phyloP scores from a whole-genome alignment of 2,329 filamentous ascomycete genomes.

The Colletotrichum nymphaeae region DNA sequence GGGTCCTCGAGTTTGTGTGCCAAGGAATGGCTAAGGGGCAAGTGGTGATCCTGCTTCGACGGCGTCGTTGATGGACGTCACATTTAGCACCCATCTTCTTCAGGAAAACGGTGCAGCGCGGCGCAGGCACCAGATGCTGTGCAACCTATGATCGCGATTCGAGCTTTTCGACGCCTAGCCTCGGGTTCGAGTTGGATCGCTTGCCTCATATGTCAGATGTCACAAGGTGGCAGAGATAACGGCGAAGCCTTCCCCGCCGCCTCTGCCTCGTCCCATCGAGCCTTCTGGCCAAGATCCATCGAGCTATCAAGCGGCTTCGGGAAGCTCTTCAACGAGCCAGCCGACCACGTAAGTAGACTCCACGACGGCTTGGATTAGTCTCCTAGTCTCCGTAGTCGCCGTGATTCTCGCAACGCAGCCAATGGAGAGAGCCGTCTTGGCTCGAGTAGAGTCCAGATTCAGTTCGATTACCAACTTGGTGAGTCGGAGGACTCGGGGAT shows the following conservation, averaged over 20 bases:
- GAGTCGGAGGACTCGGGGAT: neutral
- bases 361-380: slow-evolving; percentile 11
- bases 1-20: neutral
- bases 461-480: neutral
- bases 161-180: neutral
- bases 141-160: neutral
- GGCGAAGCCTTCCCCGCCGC: neutral
- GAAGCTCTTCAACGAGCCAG: neutral
- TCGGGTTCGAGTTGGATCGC: neutral
- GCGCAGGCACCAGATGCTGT: neutral
- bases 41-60: slow-evolving; percentile 5
- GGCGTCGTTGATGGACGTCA: neutral
- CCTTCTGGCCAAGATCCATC: neutral
- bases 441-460: neutral
- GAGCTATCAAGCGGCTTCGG: neutral
- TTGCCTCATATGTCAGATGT: neutral
- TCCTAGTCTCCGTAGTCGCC: slow-evolving; percentile 17
- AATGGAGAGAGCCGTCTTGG: neutral
- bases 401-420: neutral
- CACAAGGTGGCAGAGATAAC: slow-evolving; percentile 1
- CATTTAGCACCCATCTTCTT: slow-evolving; percentile 2
- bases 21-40: slow-evolving; percentile 23
- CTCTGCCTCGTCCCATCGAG: neutral
- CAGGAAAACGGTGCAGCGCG: slow-evolving; percentile 5
- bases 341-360: neutral